Evolutionary conservation across 139 green algal genomes (phyloP), one percentile per base, ranked within the genome.

Genomic region (Chlorella sp.): DNA sequence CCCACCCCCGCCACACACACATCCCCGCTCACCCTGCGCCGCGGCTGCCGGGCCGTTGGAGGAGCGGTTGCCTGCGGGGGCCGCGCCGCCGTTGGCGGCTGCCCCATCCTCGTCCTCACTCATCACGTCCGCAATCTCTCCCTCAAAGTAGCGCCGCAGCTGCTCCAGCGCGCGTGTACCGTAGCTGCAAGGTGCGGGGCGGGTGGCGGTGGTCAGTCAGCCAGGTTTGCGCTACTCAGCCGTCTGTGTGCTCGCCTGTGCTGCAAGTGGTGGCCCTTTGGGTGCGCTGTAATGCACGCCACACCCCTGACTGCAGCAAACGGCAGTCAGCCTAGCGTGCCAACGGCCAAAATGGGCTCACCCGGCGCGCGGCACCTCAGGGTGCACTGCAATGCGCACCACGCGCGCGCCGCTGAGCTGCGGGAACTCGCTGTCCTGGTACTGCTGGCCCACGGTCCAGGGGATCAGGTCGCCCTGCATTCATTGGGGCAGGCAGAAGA

Each of bases 371-470:
- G 74, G 85, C 51, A 99, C 88, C 69, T 98, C 95, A 6, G 97
- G 97, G 88, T 99, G 97, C n/a, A 93, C 90, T 4, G 97, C 97
- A 51, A 99, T 97, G 78, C 97, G 94, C 70, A 99, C 97, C 21
- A 99, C 93, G 39, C 97, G 90, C 12, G 95, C 97, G 34, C 97
- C 97, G 6, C 89, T 96, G 38, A 99, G 94, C 3, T 67, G 70
- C 0, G 97, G 95, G 88, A 99, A 99, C 64, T 98, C 95, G 4
- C 90, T 63, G 88, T 99, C 97, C 92, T 98, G 94, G 89, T 95
- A 99, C 90, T 99, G 97, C 94, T 98, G 94, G 16, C 92, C 92
- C 32, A 99, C 85, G 21, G 96, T 99, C 97, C 97, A 99, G n/a
- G 97, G 97, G 63, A 99, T 97, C 20, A 99, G 90, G 90, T 99